These are phyloP conservation scores for Trichomonascus vanleenenianus DNA, from an alignment of 805 yeast genomes.

Conservation along the genomic window DNA sequence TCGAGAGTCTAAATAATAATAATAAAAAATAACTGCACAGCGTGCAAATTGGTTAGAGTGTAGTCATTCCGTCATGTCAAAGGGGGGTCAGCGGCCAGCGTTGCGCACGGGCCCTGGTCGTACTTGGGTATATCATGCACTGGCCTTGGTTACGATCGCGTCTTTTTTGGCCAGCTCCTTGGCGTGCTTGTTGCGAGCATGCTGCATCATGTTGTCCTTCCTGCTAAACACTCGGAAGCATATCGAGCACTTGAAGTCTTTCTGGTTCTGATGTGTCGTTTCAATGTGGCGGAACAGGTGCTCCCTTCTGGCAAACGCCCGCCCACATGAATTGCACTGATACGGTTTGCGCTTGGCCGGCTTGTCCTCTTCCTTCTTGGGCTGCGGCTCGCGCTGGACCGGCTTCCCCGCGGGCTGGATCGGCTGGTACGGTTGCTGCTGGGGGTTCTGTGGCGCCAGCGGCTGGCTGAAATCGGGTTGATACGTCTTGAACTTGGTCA, in stretches of 20 bases:
- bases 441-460: background rate
- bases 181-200: slow-evolving; percentile 19
- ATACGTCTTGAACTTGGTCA: too few species aligned
- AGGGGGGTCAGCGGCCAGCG: too few species aligned
- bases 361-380: background rate
- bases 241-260: slow-evolving; percentile 17
- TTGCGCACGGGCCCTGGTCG: too few species aligned
- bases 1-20: slow-evolving; percentile 6
- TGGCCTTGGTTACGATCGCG: too few species aligned
- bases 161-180: background rate
- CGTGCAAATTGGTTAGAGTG: background rate
- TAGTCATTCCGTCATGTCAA: background rate
- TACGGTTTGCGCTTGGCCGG: slow-evolving; percentile 15
- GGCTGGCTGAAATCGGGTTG: too few species aligned
- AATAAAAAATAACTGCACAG: background rate
- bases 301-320: slow-evolving; percentile 20
- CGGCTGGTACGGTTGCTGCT: background rate
- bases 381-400: background rate
- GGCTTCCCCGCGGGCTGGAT: background rate
- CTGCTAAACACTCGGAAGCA: slow-evolving; percentile 18
- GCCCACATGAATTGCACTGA: slow-evolving; percentile 17
- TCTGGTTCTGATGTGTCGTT: slow-evolving; percentile 21
- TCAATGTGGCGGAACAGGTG: slow-evolving; percentile 20
- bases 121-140: too few species aligned
- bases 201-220: slow-evolving; percentile 23